Conservation (phyloP, 768 basidiomycete species). For the Gloeophyllum trabeum region DNA sequence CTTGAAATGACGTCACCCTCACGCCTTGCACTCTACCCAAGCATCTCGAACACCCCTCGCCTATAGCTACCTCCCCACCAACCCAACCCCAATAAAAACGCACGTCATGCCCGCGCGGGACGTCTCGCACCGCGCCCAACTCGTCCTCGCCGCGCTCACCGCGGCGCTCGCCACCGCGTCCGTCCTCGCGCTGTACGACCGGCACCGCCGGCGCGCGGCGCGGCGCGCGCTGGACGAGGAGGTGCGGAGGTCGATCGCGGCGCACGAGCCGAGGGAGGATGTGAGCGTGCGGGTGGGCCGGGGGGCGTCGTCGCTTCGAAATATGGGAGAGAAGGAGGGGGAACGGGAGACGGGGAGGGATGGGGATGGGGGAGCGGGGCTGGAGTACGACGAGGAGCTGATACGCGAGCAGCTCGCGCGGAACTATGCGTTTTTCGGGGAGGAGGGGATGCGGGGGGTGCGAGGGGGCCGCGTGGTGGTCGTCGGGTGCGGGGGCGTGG, state of each 20-base stretch:
- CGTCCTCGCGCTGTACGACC: conserved; percentile 45
- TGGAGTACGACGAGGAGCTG: conserved; percentile 61
- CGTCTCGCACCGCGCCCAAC: conserved; percentile 55
- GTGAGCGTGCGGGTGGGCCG: conserved; percentile 3
- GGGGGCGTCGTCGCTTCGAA: neutral
- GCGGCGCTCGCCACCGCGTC: conserved; percentile 54
- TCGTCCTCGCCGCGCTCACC: conserved; percentile 51
- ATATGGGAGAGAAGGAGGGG: neutral
- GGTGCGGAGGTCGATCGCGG: conserved; percentile 32
- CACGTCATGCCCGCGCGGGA: no score
- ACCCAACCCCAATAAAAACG: no score
- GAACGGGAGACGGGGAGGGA: neutral
- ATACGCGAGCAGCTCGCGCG: conserved; percentile 84
- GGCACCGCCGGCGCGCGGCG: conserved; percentile 31
- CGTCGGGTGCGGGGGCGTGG: conserved; percentile 94
- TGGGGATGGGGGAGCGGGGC: neutral
- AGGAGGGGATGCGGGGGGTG: conserved; percentile 75
- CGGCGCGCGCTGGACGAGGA: conserved; percentile 49
- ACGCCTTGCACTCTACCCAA: no score
- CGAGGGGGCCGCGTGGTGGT: conserved; percentile 70
- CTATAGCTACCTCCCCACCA: no score
- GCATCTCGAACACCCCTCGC: no score
- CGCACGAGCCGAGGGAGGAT: conserved; percentile 2
- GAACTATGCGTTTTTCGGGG: conserved; percentile 92
- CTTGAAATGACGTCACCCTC: no score